Conservation (phyloP, 2,329 filamentous ascomycete species). For the Bipolaris cookei region DNA sequence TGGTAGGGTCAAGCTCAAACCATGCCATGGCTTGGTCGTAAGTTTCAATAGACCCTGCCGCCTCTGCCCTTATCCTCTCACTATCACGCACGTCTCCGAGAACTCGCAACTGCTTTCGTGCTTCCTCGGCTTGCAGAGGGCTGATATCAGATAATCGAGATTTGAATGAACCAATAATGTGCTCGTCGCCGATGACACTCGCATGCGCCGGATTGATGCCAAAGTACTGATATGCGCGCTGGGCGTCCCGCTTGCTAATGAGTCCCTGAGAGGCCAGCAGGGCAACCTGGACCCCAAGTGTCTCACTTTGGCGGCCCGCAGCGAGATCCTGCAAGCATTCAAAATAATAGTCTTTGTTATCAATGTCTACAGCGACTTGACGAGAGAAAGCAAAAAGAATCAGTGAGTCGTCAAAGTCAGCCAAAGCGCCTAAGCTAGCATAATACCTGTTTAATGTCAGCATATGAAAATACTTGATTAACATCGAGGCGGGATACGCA, state of each 20-base stretch:
- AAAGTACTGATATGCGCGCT: constrained; percentile 65
- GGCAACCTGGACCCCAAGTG: constrained; percentile 64
- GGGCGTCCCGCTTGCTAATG: constrained; percentile 63
- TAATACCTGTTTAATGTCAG: constrained; percentile 56
- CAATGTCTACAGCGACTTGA: constrained; percentile 63
- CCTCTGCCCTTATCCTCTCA: constrained; percentile 62
- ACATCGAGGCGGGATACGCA: constrained; percentile 20
- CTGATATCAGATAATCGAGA: constrained; percentile 63
- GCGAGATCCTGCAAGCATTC: constrained; percentile 69
- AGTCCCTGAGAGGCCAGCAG: constrained; percentile 65
- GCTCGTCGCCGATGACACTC: constrained; percentile 59
- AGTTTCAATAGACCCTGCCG: constrained; percentile 65
- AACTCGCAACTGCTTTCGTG: constrained; percentile 62
- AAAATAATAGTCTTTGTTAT: constrained; percentile 65
- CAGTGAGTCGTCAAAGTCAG: constrained; percentile 67
- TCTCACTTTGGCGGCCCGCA: constrained; percentile 60
- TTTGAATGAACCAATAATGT: constrained; percentile 67
- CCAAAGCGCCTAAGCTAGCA: constrained; percentile 66
- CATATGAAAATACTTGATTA: background rate
- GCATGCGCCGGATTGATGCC: constrained; percentile 55
- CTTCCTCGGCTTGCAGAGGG: constrained; percentile 60
- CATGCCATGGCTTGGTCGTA: constrained; percentile 68
- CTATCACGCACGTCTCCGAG: constrained; percentile 67
- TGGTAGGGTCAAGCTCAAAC: constrained; percentile 58
- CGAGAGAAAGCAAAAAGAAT: constrained; percentile 67